These are phyloP conservation scores for Citrullus colocynthis DNA, from an alignment of 306 rosid genomes.

Conservation along the genomic window DNA sequence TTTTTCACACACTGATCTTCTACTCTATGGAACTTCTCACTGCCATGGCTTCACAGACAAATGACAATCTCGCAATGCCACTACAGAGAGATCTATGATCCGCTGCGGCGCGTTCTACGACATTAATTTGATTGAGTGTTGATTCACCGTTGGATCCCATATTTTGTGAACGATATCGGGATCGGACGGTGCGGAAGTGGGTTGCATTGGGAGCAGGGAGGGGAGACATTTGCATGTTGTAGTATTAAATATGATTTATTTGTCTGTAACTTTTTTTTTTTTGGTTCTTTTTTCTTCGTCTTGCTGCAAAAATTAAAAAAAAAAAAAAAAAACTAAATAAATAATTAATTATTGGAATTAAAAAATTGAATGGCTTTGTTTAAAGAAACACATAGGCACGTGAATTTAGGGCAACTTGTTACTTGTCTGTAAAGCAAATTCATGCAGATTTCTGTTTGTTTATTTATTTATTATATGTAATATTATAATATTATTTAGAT, in stretches of 20 bases:
- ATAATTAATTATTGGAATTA: not conserved
- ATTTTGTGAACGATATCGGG: not conserved
- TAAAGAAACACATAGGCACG: not conserved
- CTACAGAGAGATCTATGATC: not conserved
- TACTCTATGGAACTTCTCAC: not conserved
- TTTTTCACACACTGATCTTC: not conserved
- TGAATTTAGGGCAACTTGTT: constrained; percentile 2
- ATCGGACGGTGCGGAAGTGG: not conserved
- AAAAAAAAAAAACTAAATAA: not conserved
- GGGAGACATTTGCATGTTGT: not conserved
- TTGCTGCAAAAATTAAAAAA: not conserved
- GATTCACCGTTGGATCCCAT: not conserved
- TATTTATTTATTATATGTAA: not conserved
- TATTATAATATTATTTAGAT: not conserved
- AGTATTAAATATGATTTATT: not conserved
- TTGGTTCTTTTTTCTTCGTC: not conserved
- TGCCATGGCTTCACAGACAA: not conserved
- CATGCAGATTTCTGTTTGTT: constrained; percentile 1
- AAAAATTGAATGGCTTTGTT: not conserved
- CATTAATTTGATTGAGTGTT: not conserved
- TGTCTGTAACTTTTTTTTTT: not conserved
- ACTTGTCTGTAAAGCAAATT: not conserved
- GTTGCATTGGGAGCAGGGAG: not conserved
- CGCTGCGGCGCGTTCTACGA: not conserved
- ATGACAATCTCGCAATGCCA: not conserved